Base-by-base conservation (phyloP, 2,329 filamentous ascomycete genomes). In the Zopfia rhizophila region DNA sequence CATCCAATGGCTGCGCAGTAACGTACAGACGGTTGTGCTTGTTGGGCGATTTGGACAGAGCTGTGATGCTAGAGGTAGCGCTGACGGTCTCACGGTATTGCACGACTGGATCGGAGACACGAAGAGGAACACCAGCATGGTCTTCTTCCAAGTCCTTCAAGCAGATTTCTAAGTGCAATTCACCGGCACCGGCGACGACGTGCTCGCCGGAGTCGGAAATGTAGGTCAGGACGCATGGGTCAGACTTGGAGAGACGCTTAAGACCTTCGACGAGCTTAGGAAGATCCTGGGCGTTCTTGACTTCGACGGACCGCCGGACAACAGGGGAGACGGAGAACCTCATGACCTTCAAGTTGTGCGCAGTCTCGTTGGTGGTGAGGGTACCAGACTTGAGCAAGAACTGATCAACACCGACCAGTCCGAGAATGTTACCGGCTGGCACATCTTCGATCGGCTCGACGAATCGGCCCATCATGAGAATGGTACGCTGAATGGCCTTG, bases 1-100 rank as follows among this genome's bases (percentile, higher is more conserved):
- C 94, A 32, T 85, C 85, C 45, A 99, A 83, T 67, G 94, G 94
- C 80, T 91, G 81, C 60, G 94, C 94, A 77, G 84, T 85, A 80
- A 99, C 87, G 84, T 97, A 99, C 53, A 99, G 85, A 91, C 94
- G 93, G 86, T 99, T 99, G 89, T 99, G 94, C 91, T 99, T 99
- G 90, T 99, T 99, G 82, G 94, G 94, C 36, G 94, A 99, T 85
- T 99, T 99, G 79, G 94, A 97, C 71, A 99, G 84, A 65, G 94
- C 94, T 72, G 90, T 95, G 72, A 97, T 97, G 85, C 87, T 90
- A 44, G 94, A 97, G 74, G 86, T 86, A 70, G 60, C 83, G 65
- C 78, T 78, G 71, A 99, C 93, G 59, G 93, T 96, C 87, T 99
- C 94, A 86, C 94, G 92, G 88, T 96, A 99, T 76, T 91, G 86